Evolutionary conservation across 164 flowering plant species (phyloP), one percentile per base, ranked within the genome.

Genomic region (Taxillus chinensis): DNA sequence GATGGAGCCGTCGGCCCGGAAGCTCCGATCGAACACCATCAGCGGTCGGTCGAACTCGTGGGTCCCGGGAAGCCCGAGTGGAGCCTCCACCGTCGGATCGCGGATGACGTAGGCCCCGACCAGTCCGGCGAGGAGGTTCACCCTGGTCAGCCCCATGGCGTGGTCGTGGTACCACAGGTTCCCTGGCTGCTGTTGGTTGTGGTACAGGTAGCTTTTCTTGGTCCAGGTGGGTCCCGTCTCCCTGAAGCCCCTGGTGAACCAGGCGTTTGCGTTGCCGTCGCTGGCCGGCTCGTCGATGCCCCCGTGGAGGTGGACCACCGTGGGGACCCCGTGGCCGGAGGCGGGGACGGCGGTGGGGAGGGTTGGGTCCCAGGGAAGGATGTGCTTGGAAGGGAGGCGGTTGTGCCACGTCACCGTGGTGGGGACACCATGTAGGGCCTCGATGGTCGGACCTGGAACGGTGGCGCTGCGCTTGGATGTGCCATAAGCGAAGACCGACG

Each of bases 151-250:
- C 4, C 88, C 88, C 81, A 81, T 70, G 8, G 85, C 81, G 49
- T 83, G 88, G 61, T 83, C 88, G 56, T 83, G 85, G 73, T 83
- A 83, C 88, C 88, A 84, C 7, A 80, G 67, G 14, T 75, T 80
- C 0, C 86, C 86, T 0, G 84, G 79, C 2, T 78, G 82, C 17
- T 84, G 89, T 3, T 8, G 1, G 48, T 82, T 84, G 60, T 64
- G 71, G 64, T 84, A 84, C 6, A 41, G 68, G 57, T 84, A 84
- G 1, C 59, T 74, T 38, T 57, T 60, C 10, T 70, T 66, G n/a
- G 76, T 53, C 84, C 84, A 84, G 7, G 73, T 12, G 13, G 86
- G 83, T 0, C 89, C 89, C 5, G 12, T 72, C 5, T 77, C 63
- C 53, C 64, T 48, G 61, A 77, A 84, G 1, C 72, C 57, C 12